These are phyloP conservation scores for Wickerhamomyces bisporus DNA, from an alignment of 805 yeast species.

Conservation along the genomic window DNA sequence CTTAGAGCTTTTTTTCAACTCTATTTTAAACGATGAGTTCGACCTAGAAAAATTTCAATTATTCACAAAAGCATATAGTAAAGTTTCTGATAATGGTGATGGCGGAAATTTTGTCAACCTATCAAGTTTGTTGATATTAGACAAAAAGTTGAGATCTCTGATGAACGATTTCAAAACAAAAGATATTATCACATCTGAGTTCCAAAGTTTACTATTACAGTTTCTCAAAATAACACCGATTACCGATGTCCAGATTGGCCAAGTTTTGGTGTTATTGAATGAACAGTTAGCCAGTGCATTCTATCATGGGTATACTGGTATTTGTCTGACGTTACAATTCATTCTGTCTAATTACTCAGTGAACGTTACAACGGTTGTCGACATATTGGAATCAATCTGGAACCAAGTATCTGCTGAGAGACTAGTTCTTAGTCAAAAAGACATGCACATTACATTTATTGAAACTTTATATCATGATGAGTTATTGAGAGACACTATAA, in stretches of 20 bases:
- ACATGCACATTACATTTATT: conserved; percentile 54
- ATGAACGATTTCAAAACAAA: conserved; percentile 22
- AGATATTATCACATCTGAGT: conserved; percentile 25
- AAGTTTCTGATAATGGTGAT: conserved; percentile 13
- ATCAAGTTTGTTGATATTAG: conserved; percentile 11
- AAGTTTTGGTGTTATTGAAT: conserved; percentile 15
- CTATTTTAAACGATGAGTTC: conserved; percentile 14
- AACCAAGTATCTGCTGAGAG: conserved; percentile 49
- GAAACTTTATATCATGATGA: conserved; percentile 39
- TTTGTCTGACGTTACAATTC: conserved; percentile 14
- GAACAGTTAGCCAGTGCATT: conserved; percentile 12
- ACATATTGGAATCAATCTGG: conserved; percentile 49
- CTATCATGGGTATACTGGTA: conserved; percentile 7
- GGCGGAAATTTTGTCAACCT: conserved; percentile 6
- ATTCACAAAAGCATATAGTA: conserved; percentile 20
- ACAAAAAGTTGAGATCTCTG: not conserved
- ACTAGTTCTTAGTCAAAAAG: conserved; percentile 58
- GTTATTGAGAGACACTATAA: conserved; percentile 34
- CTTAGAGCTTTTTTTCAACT: conserved; percentile 12
- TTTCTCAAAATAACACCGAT: conserved; percentile 20
- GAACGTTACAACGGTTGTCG: conserved; percentile 25
- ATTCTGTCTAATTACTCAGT: conserved; percentile 13
- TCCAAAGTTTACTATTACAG: conserved; percentile 19
- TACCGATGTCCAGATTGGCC: conserved; percentile 11
- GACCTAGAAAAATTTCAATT: conserved; percentile 24